Percentiles rank a stretch among this genome's conserved stretches.
phyloP scores from a whole-genome alignment of 2,329 filamentous ascomycete species.

The Colletotrichum costaricense region DNA sequence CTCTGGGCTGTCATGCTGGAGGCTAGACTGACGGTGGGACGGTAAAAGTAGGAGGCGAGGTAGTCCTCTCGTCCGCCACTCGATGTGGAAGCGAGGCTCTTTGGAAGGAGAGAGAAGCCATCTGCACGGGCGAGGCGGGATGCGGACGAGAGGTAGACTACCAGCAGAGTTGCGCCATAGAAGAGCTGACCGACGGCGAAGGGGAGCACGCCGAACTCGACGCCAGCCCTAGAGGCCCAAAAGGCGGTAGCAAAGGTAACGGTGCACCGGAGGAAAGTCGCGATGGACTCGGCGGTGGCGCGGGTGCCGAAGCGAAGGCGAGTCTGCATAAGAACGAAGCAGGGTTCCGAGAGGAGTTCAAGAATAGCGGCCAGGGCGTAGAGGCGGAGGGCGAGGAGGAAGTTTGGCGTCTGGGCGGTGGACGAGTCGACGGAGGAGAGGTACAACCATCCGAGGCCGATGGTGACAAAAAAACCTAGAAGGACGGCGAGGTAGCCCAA shows the following conservation, averaged over 20 bases:
- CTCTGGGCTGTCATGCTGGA: constrained; percentile 90
- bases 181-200: constrained; percentile 89
- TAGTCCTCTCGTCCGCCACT: constrained; percentile 50
- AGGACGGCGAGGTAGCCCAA: constrained; percentile 83
- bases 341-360: constrained; percentile 88
- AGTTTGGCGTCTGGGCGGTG: constrained; percentile 70
- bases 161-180: constrained; percentile 77
- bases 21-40: constrained; percentile 77
- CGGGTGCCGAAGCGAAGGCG: constrained; percentile 83
- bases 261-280: constrained; percentile 81
- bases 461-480: constrained; percentile 74
- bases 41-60: constrained; percentile 72
- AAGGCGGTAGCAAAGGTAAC: constrained; percentile 79
- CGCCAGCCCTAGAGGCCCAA: constrained; percentile 63
- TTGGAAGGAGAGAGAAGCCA: constrained; percentile 77
- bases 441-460: constrained; percentile 76
- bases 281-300: constrained; percentile 84
- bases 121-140: constrained; percentile 63
- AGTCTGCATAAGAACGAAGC: constrained; percentile 88
- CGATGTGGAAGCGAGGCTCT: constrained; percentile 43
- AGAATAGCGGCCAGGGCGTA: constrained; percentile 70
- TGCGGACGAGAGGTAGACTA: constrained; percentile 77
- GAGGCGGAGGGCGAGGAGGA: constrained; percentile 63
- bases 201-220: constrained; percentile 80
- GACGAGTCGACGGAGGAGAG: constrained; percentile 60